Percentiles rank a stretch among this genome's conserved stretches.
Conservation (phyloP, 176 grass and related monocot species). For the Coix lacrymajobi region DNA sequence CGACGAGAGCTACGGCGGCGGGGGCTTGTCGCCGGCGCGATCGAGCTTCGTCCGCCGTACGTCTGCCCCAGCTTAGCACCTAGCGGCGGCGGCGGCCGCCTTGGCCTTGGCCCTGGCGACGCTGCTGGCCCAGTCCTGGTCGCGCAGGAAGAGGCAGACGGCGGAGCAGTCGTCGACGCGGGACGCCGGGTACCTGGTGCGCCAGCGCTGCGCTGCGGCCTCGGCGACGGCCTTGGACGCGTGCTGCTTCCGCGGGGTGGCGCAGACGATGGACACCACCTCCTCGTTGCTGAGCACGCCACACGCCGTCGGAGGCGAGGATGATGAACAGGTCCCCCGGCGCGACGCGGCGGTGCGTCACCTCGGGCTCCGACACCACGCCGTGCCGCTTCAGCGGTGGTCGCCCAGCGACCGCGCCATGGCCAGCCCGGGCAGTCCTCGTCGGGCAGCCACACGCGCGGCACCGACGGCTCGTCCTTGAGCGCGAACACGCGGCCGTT, state of each 20-base stretch:
- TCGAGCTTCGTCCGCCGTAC: neutral
- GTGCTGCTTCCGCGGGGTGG: constrained; percentile 58
- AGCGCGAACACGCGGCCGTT: constrained; percentile 69
- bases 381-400: constrained; percentile 64
- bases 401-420: constrained; percentile 87
- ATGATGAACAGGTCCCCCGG: constrained; percentile 65
- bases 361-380: constrained; percentile 63
- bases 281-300: constrained; percentile 91
- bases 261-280: constrained; percentile 71
- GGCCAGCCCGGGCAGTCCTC: constrained; percentile 66
- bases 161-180: constrained; percentile 88
- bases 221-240: constrained; percentile 79
- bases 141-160: constrained; percentile 76
- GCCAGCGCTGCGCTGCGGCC: constrained; percentile 67
- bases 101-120: neutral
- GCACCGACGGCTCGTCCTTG: constrained; percentile 58
- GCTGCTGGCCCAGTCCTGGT: constrained; percentile 17
- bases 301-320: constrained; percentile 81
- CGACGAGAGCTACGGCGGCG: neutral
- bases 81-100: neutral
- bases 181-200: constrained; percentile 57
- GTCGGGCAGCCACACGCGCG: constrained; percentile 69
- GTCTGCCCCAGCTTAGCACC: neutral
- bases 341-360: constrained; percentile 42
- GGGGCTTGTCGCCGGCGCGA: neutral